Evolutionary conservation across 2,329 filamentous ascomycete species (phyloP).

Genomic region (Stylonectria norvegica): DNA sequence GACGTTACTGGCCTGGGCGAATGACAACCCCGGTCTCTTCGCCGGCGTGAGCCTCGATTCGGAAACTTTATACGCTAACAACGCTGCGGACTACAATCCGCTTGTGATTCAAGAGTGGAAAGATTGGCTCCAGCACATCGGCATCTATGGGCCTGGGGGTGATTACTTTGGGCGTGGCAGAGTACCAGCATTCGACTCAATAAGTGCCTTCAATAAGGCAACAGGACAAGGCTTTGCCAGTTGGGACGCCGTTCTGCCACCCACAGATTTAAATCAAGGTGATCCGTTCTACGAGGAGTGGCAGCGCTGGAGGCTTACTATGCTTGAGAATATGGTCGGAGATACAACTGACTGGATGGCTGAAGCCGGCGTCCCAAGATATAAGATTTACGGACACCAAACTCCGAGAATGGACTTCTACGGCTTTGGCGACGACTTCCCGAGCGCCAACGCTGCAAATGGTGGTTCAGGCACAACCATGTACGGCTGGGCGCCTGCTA

Average conservation of each 20-base stretch:
- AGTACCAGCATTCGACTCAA: neutral
- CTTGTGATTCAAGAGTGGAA: neutral
- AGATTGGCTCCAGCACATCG: neutral
- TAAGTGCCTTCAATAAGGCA: neutral
- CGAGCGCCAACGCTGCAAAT: neutral
- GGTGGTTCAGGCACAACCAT: neutral
- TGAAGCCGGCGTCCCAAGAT: neutral
- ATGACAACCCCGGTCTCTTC: neutral
- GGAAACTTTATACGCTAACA: neutral
- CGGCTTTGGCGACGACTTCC: neutral
- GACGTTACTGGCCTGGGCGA: neutral
- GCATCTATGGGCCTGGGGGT: neutral
- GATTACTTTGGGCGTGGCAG: neutral
- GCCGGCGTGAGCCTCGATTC: neutral
- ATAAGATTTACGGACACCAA: neutral
- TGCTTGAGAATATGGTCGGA: neutral
- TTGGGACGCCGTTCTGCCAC: neutral
- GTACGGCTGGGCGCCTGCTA: neutral
- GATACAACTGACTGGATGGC: neutral
- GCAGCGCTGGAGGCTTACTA: neutral
- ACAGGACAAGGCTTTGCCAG: neutral
- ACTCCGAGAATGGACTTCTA: neutral
- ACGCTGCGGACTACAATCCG: neutral
- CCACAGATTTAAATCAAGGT: neutral
- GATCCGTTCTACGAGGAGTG: neutral